Evolutionary conservation across 768 basidiomycete genomes (phyloP).

Genomic region (Gloeophyllum trabeum): DNA sequence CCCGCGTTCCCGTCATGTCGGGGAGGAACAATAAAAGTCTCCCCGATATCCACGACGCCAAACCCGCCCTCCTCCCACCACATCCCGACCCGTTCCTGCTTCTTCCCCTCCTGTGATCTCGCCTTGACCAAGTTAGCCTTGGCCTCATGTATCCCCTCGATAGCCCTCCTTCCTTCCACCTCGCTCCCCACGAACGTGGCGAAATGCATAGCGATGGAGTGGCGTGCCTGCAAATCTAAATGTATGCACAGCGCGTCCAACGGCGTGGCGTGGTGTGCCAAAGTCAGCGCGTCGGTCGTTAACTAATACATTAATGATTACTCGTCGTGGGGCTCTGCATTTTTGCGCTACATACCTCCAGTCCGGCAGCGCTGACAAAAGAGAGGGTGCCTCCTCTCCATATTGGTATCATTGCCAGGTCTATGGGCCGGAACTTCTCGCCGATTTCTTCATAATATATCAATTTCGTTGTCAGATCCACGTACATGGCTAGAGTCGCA

Average conservation of each 20-base stretch:
- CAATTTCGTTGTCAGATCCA: too few species aligned
- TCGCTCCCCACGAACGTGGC: slow-evolving; percentile 31
- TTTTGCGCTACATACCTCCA: slow-evolving; percentile 20
- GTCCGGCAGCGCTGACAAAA: slow-evolving; percentile 23
- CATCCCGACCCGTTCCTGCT: slow-evolving; percentile 10
- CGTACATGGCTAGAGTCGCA: too few species aligned
- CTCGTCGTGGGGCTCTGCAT: not conserved
- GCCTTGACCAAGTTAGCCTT: too few species aligned
- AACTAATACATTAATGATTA: not conserved
- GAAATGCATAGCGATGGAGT: slow-evolving; percentile 30
- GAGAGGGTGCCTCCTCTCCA: slow-evolving; percentile 32
- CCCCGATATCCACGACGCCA: slow-evolving; percentile 23
- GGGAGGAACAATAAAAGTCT: too few species aligned
- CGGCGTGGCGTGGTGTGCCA: not conserved
- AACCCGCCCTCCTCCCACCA: slow-evolving; percentile 22
- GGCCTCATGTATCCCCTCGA: slow-evolving; percentile 25
- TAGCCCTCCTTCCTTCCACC: slow-evolving; percentile 17
- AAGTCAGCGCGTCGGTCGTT: slow-evolving; percentile 12
- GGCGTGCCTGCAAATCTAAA: slow-evolving; percentile 22
- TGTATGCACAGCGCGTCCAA: slow-evolving; percentile 24
- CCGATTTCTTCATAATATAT: slow-evolving; percentile 24
- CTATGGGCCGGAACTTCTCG: slow-evolving; percentile 24
- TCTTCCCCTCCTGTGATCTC: slow-evolving; percentile 14
- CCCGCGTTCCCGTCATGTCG: too few species aligned
- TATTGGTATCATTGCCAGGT: slow-evolving; percentile 30